A percentile compares a stretch with the other conserved stretches of the same genome.
Conservation (phyloP, 1,284 basidiomycete species). For the Entoloma clypeatum region DNA sequence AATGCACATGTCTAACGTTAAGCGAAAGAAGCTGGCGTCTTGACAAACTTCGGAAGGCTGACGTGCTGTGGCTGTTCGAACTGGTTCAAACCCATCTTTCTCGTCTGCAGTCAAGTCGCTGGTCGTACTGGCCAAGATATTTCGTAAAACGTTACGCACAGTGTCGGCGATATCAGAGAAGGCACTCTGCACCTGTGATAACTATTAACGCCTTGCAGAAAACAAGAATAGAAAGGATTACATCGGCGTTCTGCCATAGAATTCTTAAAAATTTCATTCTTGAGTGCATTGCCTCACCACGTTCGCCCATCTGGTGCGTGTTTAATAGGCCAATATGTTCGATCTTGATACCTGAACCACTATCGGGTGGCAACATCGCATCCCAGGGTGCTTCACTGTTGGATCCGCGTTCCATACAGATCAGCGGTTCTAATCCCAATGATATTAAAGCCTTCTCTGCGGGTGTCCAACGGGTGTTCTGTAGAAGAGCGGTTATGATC, state of each 20-base stretch:
- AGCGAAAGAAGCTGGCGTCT: slow-evolving; percentile 25
- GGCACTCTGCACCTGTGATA: slow-evolving; percentile 50
- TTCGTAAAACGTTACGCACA: slow-evolving; percentile 35
- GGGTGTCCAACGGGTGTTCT: slow-evolving; percentile 48
- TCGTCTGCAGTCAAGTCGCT: slow-evolving; percentile 32
- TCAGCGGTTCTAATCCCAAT: slow-evolving; percentile 62
- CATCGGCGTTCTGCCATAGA: slow-evolving; percentile 64
- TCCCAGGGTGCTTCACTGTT: slow-evolving; percentile 40
- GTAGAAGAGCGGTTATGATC: slow-evolving; percentile 40
- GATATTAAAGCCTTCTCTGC: slow-evolving; percentile 62
- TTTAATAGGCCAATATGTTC: slow-evolving; percentile 43
- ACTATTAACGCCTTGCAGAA: neutral
- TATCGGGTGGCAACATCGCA: slow-evolving; percentile 59
- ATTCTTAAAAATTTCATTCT: slow-evolving; percentile 41
- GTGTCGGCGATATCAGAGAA: slow-evolving; percentile 37
- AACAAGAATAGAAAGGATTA: slow-evolving; percentile 29
- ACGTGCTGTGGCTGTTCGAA: slow-evolving; percentile 39
- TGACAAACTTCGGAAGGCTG: slow-evolving; percentile 27
- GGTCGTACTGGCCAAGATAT: slow-evolving; percentile 19
- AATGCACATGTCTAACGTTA: slow-evolving; percentile 47
- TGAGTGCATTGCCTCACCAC: slow-evolving; percentile 15
- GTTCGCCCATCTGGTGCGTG: slow-evolving; percentile 15
- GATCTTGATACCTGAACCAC: slow-evolving; percentile 63
- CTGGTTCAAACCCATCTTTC: slow-evolving; percentile 65
- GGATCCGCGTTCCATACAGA: slow-evolving; percentile 27